Evolutionary conservation across 441 rosid genomes (phyloP), one percentile per base, ranked within the genome.

Genomic region (Adansonia rubrostipa): DNA sequence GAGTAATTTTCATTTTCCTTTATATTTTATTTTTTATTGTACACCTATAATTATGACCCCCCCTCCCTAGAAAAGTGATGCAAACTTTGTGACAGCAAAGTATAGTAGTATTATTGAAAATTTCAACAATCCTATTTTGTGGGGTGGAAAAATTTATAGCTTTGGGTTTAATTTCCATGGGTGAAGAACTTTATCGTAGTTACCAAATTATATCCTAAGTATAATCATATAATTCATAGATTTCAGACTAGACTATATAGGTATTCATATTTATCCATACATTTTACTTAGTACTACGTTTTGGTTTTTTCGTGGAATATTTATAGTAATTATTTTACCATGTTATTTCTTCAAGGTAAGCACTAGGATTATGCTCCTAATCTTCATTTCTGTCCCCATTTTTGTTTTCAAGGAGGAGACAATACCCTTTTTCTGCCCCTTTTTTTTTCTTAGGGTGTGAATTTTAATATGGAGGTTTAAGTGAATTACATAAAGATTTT

Each of bases 131-230:
- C 74, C 75, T 71, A n/a, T 48, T 33, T 53, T 71, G 48, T n/a
- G 5, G 75, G 75, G 62, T 40, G 45, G 28, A 2, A 1, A 33
- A 71, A 15, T 33, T 2, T n/a, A 2, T 48, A 71, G 63, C 48
- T 71, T 71, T 71, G 54, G 58, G 47, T 15, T 6, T 3, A 67
- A 44, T n/a, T 71, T 54, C 4, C 9, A 71, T 15, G 22, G 1
- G 33, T 28, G 33, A 28, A 33, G 4, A 71, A 71, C 63, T 33
- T 33, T 71, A 71, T 71, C 62, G 62, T 53, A 71, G 48, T 53
- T 71, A 36, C 10, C 28, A 71, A 71, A 11, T 54, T 10, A 53
- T n/a, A 53, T 13, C 57, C 58, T 14, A 47, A n/a, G 61, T 13
- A 57, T 69, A 47, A 70, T 48, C 44, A 70, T 50, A 6, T 0